These are phyloP conservation scores for Gossypium ekmanianum DNA, from an alignment of 345 rosid genomes.

Conservation along the genomic window DNA sequence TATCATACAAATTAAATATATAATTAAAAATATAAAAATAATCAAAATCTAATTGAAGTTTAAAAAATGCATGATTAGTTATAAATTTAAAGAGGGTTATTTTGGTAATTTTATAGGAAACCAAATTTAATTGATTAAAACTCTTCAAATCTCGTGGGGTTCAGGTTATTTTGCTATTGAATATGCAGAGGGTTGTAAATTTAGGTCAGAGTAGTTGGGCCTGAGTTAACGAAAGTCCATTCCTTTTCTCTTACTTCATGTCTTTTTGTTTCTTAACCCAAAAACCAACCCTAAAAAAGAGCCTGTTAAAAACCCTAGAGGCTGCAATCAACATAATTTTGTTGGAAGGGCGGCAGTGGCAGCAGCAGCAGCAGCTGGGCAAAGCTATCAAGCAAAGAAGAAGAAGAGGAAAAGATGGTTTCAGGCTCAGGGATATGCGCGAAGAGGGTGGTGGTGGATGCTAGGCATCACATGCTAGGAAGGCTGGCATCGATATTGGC, in stretches of 20 bases:
- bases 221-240: background rate
- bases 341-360: background rate
- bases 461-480: constrained; percentile 82
- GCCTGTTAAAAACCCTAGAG: background rate
- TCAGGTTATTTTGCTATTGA: background rate
- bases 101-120: too few species aligned
- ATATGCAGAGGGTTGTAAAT: background rate
- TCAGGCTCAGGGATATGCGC: constrained; percentile 81
- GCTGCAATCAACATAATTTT: background rate
- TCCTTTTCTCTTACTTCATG: background rate
- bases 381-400: background rate
- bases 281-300: background rate
- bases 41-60: too few species aligned
- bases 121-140: too few species aligned
- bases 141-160: too few species aligned
- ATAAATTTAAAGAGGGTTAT: too few species aligned
- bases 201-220: background rate
- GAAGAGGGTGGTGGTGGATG: constrained; percentile 75
- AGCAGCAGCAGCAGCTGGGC: background rate
- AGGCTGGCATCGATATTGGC: constrained; percentile 64
- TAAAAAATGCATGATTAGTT: too few species aligned
- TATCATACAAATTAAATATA: too few species aligned
- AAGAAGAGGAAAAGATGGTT: constrained; percentile 39
- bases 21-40: too few species aligned
- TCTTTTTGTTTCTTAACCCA: background rate